Evolutionary conservation across 192 early-diverging fungal genomes (phyloP), one percentile per base, ranked within the genome.

Genomic region (Backusella mclennaniae): DNA sequence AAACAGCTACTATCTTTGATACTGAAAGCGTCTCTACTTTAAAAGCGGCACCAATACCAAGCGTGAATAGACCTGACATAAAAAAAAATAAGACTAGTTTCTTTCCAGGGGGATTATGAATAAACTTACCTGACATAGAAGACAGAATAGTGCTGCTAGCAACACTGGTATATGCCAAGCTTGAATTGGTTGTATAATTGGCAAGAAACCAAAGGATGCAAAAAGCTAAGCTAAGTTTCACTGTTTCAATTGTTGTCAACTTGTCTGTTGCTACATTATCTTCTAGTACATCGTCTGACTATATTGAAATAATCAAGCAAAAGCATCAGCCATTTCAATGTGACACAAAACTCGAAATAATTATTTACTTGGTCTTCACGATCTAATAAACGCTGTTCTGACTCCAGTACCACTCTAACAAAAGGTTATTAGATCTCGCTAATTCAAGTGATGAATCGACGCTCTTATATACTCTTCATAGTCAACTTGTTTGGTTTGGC

Each of bases 131-230:
- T 42, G 93, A 93, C 63, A 90, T 92, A 1, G 94, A 92, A 17
- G 90, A 86, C 9, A 95, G 76, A 14, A 95, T 93, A 21, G 94
- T 93, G 26, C 87, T 88, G 72, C 90, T 93, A 6, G 89, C 91
- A 21, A 94, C 94, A 0, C 86, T 88, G 17, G 93, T 94, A 75
- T 92, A 92, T 0, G 91, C 90, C 53, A 94, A 84, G 41, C 91
- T 91, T 9, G 90, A 87, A 76, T 94, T 95, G 39, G 87, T 91
- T 3, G 88, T 81, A 82, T 89, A 88, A 77, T 94, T 94, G 71
- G 93, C 94, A 33, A 80, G 46, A 85, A 95, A 95, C 94, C 94
- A 95, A 67, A 94, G 80, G 12, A 92, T 79, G 79, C 93, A 93
- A 76, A 95, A 95, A 0, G 77, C 78, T 35, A 91, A 76, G 1